Conservation (phyloP, 306 rosid species). For the Vigna reflexopilosa region DNA sequence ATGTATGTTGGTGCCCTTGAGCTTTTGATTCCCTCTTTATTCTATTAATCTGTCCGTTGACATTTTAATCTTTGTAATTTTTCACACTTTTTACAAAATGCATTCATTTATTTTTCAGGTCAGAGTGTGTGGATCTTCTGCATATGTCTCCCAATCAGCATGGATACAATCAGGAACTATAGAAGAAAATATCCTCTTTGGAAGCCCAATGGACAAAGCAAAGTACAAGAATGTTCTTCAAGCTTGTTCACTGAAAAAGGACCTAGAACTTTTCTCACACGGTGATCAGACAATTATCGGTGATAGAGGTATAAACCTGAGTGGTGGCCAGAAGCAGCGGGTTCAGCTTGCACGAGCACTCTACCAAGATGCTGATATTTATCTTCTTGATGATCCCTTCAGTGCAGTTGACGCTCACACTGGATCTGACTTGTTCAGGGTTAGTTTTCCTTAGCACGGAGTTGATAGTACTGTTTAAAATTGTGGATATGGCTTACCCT, state of each 20-base stretch:
- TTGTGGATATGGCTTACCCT: slow-evolving; percentile 46
- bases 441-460: slow-evolving; percentile 44
- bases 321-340: slow-evolving; percentile 99
- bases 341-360: slow-evolving; percentile 99
- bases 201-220: slow-evolving; percentile 94
- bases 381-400: slow-evolving; percentile 98
- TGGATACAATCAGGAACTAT: slow-evolving; percentile 99
- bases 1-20: slow-evolving; percentile 67
- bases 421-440: slow-evolving; percentile 79
- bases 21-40: slow-evolving; percentile 44
- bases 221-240: slow-evolving; percentile 91
- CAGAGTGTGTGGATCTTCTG: slow-evolving; percentile 84
- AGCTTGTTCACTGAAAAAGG: slow-evolving; percentile 96
- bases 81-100: slow-evolving; percentile 26
- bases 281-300: slow-evolving; percentile 99
- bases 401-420: slow-evolving; percentile 99
- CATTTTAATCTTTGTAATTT: slow-evolving; percentile 19
- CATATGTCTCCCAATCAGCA: slow-evolving; percentile 94
- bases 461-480: slow-evolving; percentile 42
- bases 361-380: slow-evolving; percentile 95
- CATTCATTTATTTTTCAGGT: slow-evolving; percentile 64
- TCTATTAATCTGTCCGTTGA: slow-evolving; percentile 26
- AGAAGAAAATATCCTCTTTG: slow-evolving; percentile 96
- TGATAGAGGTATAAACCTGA: slow-evolving; percentile 96
- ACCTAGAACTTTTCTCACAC: slow-evolving; percentile 91